Evolutionary conservation across 2,329 filamentous ascomycete species (phyloP).

Genomic region (Xylaria arbuscula): DNA sequence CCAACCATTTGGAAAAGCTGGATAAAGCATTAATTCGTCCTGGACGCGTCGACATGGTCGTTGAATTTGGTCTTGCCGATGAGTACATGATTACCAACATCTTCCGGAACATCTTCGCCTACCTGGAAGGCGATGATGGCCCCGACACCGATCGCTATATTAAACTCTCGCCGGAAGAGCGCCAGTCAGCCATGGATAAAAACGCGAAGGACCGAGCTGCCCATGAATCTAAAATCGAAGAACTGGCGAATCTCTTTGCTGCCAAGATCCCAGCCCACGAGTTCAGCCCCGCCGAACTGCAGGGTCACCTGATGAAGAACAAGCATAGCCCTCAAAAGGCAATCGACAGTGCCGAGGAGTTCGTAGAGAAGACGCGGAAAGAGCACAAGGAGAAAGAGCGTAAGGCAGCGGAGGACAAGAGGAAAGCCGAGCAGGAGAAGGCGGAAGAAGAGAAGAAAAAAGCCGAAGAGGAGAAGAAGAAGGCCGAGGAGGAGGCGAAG

Average conservation of each 20-base stretch:
- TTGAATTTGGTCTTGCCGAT: constrained; percentile 68
- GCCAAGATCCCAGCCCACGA: constrained; percentile 63
- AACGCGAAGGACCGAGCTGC: constrained; percentile 51
- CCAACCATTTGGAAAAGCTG: constrained; percentile 71
- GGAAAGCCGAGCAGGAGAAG: constrained; percentile 47
- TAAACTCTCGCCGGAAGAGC: constrained; percentile 49
- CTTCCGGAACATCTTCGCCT: constrained; percentile 69
- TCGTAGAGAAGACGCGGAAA: constrained; percentile 62
- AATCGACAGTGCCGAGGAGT: constrained; percentile 59
- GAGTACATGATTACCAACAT: constrained; percentile 63
- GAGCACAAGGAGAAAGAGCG: constrained; percentile 52
- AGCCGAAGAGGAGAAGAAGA: constrained; percentile 59
- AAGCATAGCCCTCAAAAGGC: constrained; percentile 64
- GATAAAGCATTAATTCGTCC: constrained; percentile 72
- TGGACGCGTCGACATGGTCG: constrained; percentile 69
- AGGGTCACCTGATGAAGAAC: constrained; percentile 67
- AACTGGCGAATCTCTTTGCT: constrained; percentile 62
- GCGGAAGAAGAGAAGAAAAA: constrained; percentile 52
- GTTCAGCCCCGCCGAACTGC: constrained; percentile 71
- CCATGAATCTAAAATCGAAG: constrained; percentile 56
- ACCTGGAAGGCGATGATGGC: constrained; percentile 60
- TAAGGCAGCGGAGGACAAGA: constrained; percentile 50
- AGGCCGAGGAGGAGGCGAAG: constrained; percentile 53
- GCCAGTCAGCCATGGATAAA: constrained; percentile 44
- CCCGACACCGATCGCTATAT: constrained; percentile 41